Evolutionary conservation across 495 filamentous ascomycete genomes (phyloP), one percentile per base, ranked within the genome.

Genomic region (Hyaloscypha finlandica): DNA sequence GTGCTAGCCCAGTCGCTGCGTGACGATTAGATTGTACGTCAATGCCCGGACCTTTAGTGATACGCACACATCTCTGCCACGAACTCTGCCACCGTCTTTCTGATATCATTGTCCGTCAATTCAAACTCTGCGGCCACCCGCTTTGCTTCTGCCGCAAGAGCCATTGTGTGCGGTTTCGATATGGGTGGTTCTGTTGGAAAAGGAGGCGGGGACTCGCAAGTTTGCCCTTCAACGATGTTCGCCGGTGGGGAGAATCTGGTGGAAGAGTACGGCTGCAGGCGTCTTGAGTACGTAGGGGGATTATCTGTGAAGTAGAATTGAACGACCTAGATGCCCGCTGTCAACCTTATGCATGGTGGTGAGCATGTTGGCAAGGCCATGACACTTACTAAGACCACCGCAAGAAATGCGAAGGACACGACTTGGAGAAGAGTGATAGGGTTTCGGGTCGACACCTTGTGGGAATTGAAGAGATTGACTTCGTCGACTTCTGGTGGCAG

Each of bases 91-190:
- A 96, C 92, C 29, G 85, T 91, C 73, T 85, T 88, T 69, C 89
- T 88, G 66, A 97, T 87, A 77, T 94, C 84, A 33, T 91, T 87
- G 48, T 91, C 84, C 65, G 87, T 81, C 80, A 92, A 97, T 19
- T 97, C 92, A 77, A 99, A 98, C 77, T 96, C 86, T 66, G 83
- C 83, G 66, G 91, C 91, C 68, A 99, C 89, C 73, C 83, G 84
- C 85, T 87, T 84, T 20, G 93, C 91, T 76, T 91, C 88, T 60
- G 89, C 85, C 66, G 88, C 79, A 67, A 97, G 80, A 25, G 86
- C 78, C 84, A 86, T 85, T 57, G 77, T 76, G 76, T 72, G 77
- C 48, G 78, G 77, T 73, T 73, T 74, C 59, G 83, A 84, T 39
- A 79, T 72, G 0, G 83, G 82, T 8, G 80, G 75, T 33, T 73